Evolutionary conservation across 148 eudicot genomes (phyloP).

Genomic region (Spergularia bocconei): DNA sequence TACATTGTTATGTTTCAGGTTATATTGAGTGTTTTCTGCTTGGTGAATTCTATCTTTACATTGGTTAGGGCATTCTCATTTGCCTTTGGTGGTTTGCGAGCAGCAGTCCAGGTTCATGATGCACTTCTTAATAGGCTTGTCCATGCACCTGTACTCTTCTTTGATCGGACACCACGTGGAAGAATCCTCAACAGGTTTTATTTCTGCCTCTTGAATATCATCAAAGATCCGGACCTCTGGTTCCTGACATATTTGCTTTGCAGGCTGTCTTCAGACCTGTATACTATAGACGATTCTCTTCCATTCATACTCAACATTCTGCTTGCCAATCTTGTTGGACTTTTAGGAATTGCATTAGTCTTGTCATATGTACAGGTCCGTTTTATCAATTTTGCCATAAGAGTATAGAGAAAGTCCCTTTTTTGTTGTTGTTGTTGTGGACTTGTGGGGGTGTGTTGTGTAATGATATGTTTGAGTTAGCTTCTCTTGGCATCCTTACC

Average conservation of each 20-base stretch:
- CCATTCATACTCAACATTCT: conserved; percentile 98
- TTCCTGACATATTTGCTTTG: conserved; percentile 29
- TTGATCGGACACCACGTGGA: conserved; percentile 88
- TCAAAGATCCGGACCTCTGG: background rate
- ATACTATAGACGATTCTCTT: conserved; percentile 93
- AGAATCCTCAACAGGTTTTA: conserved; percentile 85
- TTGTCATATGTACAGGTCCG: conserved; percentile 82
- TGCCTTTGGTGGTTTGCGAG: conserved; percentile 94
- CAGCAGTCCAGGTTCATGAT: conserved; percentile 79
- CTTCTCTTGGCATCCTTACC: background rate
- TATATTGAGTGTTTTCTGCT: conserved; percentile 66
- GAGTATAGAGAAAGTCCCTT: background rate
- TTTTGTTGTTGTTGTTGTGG: background rate
- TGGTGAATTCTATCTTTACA: conserved; percentile 69
- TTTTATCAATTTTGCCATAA: background rate
- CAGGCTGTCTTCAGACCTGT: conserved; percentile 95
- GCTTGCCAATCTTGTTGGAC: conserved; percentile 88
- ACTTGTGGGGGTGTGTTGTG: background rate
- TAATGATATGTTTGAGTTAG: background rate
- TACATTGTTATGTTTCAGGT: conserved; percentile 39
- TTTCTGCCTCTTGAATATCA: conserved; percentile 4
- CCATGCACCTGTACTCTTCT: conserved; percentile 72
- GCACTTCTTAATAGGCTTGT: conserved; percentile 62
- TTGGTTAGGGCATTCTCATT: conserved; percentile 86
- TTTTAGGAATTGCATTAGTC: conserved; percentile 74